Evolutionary conservation across 1,139 yeast species (phyloP), one percentile per base, ranked within the genome.

Genomic region (Taphrina populina): DNA sequence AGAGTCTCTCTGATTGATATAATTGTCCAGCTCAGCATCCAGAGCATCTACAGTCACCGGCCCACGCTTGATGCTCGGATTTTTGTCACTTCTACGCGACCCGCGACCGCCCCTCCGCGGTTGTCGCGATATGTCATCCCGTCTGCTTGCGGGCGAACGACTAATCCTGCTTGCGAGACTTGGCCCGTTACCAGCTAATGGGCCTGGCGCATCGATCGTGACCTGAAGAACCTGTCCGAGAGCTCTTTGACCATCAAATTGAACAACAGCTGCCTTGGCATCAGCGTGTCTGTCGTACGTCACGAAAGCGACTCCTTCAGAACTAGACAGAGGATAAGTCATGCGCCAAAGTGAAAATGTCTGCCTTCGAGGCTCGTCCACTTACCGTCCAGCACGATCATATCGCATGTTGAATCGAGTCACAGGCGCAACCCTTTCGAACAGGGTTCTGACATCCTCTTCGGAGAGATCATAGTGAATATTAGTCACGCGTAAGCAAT

Each of bases 381-480:
- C 34, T 26, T 33, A 49, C 54, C 54, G 36, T n/a, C 54, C 54
- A 17, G 54, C 46, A 19, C 54, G 45, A 23, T 49, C 54, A 30
- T 24, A 49, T 39, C 44, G 32, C 39, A 49, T 40, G 33, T 24
- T 33, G 54, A 49, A 21, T n/a, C 46, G 43, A 11, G 54, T 3
- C 27, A 49, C 39, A 11, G 39, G 46, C 11, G 46, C 54, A 4
- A 49, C 34, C 20, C 46, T 21, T 11, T 49, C 54, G 13, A 49
- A 49, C 32, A 49, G 27, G n/a, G 29, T 39, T 13, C 43, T n/a
- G 8, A 49, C 39, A 24, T 37, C 39, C 10, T 17, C 15, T 21
- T 37, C 40, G 11, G 44, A 33, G 5, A 49, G 36, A 20, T 49
- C 54, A 15, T 49, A 37, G 26, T 37, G 54, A 23, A 49, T 21